A percentile compares a stretch with the other conserved stretches of the same genome.
phyloP scores from a whole-genome alignment of 2,329 filamentous ascomycete genomes.

The Annulohypoxylon truncatum region DNA sequence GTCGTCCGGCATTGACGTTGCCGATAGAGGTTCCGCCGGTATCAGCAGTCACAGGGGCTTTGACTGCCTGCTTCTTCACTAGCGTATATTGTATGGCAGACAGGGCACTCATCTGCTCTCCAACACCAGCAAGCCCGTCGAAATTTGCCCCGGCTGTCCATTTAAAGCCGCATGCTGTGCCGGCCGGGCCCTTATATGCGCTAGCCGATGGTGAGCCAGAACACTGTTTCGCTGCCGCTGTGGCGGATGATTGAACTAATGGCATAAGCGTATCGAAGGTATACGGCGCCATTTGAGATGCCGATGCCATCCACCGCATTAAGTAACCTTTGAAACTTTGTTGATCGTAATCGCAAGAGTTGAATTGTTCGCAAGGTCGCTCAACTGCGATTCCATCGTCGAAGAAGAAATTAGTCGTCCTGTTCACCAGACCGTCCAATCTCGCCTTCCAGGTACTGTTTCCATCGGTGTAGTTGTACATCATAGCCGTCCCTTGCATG shows the following conservation, averaged over 20 bases:
- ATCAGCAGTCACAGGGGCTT: conserved; percentile 60
- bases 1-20: conserved; percentile 59
- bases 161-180: conserved; percentile 74
- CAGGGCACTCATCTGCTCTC: conserved; percentile 76
- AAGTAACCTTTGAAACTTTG: conserved; percentile 82
- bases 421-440: conserved; percentile 67
- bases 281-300: conserved; percentile 66
- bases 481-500: conserved; percentile 69
- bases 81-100: conserved; percentile 72
- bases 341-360: conserved; percentile 76
- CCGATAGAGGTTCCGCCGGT: conserved; percentile 71
- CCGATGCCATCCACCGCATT: conserved; percentile 71
- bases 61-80: conserved; percentile 52
- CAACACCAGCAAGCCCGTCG: conserved; percentile 72
- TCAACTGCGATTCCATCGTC: conserved; percentile 70
- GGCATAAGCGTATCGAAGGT: conserved; percentile 62
- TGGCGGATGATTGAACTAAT: conserved; percentile 63
- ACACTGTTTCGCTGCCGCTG: conserved; percentile 65
- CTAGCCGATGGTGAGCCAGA: conserved; percentile 56
- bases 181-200: conserved; percentile 63
- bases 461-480: conserved; percentile 70
- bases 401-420: conserved; percentile 66
- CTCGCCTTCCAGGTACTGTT: conserved; percentile 66
- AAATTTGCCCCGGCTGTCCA: conserved; percentile 67
- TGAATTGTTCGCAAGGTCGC: conserved; percentile 70